phyloP scores from a whole-genome alignment of 2,329 filamentous ascomycete species.

The Fusarium beomiforme region DNA sequence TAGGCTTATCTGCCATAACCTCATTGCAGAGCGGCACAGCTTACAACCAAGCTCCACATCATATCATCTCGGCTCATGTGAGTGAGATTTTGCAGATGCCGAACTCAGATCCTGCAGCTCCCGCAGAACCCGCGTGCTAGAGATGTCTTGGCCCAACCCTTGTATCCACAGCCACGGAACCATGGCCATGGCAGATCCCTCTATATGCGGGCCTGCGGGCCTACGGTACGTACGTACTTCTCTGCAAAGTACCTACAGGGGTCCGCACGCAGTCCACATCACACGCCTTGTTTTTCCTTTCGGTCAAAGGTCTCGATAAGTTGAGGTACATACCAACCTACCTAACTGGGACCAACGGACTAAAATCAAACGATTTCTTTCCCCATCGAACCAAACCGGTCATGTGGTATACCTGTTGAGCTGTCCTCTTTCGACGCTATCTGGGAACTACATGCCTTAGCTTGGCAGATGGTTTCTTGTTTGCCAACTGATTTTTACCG shows the following conservation, averaged over 20 bases:
- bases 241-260: neutral
- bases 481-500: neutral
- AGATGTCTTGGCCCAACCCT: slow-evolving; percentile 30
- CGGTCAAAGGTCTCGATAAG: slow-evolving; percentile 10
- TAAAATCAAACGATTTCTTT: neutral
- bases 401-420: slow-evolving; percentile 16
- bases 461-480: slow-evolving; percentile 2
- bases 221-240: slow-evolving; percentile 1
- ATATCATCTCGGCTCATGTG: slow-evolving; percentile 20
- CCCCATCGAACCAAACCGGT: slow-evolving; percentile 2
- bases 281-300: neutral
- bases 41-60: neutral
- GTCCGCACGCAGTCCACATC: slow-evolving; percentile 5
- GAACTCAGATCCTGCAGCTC: slow-evolving; percentile 35
- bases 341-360: neutral
- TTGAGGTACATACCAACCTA: slow-evolving; percentile 6
- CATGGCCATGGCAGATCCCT: slow-evolving; percentile 13
- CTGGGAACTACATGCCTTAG: slow-evolving; percentile 22
- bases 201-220: slow-evolving; percentile 21
- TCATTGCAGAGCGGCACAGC: neutral
- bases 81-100: slow-evolving; percentile 28
- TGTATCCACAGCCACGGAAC: slow-evolving; percentile 31
- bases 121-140: slow-evolving; percentile 32
- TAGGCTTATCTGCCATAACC: neutral
- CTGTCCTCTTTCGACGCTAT: slow-evolving; percentile 13